A percentile compares a stretch with the other conserved stretches of the same genome.
These are phyloP conservation scores for Rhododendron ovatum DNA, from an alignment of 148 eudicot genomes.

Conservation along the genomic window DNA sequence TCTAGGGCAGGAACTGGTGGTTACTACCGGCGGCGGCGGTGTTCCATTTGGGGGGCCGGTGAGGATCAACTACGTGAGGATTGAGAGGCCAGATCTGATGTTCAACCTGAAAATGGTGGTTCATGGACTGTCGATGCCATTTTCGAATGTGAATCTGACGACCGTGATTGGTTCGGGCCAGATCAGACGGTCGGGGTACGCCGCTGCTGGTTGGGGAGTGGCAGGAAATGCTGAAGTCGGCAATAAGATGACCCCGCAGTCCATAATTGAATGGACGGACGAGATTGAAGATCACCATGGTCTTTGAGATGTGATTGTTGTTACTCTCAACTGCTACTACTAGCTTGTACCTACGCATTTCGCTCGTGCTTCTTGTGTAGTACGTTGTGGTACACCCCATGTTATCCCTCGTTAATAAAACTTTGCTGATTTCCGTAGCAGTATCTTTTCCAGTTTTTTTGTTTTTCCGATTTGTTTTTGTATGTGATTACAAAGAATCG, in stretches of 20 bases:
- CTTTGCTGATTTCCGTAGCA: neutral
- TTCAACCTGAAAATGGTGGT: constrained; percentile 61
- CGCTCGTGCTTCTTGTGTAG: neutral
- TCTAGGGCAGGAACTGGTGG: constrained; percentile 39
- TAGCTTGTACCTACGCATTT: neutral
- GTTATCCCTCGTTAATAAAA: neutral
- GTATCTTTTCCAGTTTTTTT: neutral
- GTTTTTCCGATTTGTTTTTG: no score
- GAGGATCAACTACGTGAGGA: constrained; percentile 66
- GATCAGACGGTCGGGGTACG: neutral
- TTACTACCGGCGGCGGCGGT: constrained; percentile 13
- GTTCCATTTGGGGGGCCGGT: constrained; percentile 24
- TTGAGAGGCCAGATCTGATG: constrained; percentile 53
- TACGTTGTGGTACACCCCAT: neutral
- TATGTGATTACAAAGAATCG: neutral
- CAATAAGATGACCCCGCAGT: constrained; percentile 10
- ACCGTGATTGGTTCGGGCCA: neutral
- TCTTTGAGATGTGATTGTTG: constrained; percentile 16
- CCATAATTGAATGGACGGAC: constrained; percentile 18
- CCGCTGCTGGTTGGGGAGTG: constrained; percentile 6
- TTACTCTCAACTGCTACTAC: neutral
- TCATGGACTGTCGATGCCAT: constrained; percentile 61
- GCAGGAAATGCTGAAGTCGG: constrained; percentile 2
- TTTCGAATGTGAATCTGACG: constrained; percentile 52
- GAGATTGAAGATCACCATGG: constrained; percentile 49